Conservation (phyloP, 2,329 filamentous ascomycete species). For the Trichoderma harzianum region DNA sequence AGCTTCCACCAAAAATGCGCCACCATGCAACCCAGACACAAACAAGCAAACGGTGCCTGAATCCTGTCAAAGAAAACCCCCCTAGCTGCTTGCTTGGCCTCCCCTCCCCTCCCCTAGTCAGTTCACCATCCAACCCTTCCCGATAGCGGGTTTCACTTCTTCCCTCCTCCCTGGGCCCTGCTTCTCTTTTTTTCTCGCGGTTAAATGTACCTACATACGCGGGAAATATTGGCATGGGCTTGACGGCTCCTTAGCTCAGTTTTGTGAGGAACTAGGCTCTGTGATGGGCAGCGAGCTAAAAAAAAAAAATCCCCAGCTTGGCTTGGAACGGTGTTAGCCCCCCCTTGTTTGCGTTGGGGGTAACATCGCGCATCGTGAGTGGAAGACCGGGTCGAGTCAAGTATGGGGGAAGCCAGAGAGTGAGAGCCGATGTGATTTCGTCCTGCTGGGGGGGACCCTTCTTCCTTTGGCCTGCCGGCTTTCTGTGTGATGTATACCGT, state of each 20-base stretch:
- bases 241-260: background rate
- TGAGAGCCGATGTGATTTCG: background rate
- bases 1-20: background rate
- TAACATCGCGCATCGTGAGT: slow-evolving; percentile 8
- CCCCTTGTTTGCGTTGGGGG: slow-evolving; percentile 13
- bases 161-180: background rate
- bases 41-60: background rate
- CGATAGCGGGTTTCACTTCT: slow-evolving; percentile 5
- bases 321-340: background rate
- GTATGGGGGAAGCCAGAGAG: background rate
- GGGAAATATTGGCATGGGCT: background rate
- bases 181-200: background rate
- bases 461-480: background rate
- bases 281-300: slow-evolving; percentile 5
- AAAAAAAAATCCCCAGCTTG: background rate
- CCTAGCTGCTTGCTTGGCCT: background rate
- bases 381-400: background rate
- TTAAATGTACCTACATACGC: background rate
- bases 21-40: background rate
- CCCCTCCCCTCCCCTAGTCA: background rate
- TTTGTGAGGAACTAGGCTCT: background rate
- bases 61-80: background rate
- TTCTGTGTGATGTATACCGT: background rate
- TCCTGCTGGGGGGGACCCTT: background rate
- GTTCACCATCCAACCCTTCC: background rate